Base-by-base conservation (phyloP, 441 rosid genomes). In the Mallotus japonicus region DNA sequence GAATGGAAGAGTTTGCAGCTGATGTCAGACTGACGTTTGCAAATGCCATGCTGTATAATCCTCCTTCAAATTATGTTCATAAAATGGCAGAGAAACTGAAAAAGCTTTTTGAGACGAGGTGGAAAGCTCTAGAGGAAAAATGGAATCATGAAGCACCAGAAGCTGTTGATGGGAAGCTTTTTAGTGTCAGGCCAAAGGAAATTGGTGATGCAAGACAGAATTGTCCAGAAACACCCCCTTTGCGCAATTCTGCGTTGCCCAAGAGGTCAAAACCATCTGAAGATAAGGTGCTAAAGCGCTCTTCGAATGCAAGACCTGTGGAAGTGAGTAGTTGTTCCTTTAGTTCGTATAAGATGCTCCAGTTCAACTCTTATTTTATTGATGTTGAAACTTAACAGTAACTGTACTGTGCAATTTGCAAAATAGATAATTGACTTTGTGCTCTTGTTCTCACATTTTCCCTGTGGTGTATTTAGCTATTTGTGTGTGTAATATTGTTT, bases 101-200 rank as follows among this genome's bases (percentile, higher is more conserved):
- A 55, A 75, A 73, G 58, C 7, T 77, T 13, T 94, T 94, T 82
- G 93, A 88, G 82, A 77, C 13, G 0, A 86, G 76, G 76, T 94
- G 97, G 97, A 85, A 85, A 82, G 70, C 81, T 14, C 78, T 94
- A 20, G 84, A 70, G 84, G 89, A 77, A 71, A 90, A 83, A 55
- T 83, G 82, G 78, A 65, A 67, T 56, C 13, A 6, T 64, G 86
- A 74, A 47, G 69, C 54, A 6, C 37, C 73, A 0, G 81, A 61
- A 28, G 72, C 22, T 73, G 85, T 67, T 56, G 73, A 62, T 17
- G 82, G 76, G 6, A 16, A 51, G 47, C 37, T 68, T 47, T 68
- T 55, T 55, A 72, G 76, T 72, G 76, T 50, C 19, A 65, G 73
- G 60, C 62, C 76, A 75, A 84, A 78, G 64, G 84, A 85, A 75